phyloP scores from a whole-genome alignment of 2,329 filamentous ascomycete species.

The Calonectria naviculata region DNA sequence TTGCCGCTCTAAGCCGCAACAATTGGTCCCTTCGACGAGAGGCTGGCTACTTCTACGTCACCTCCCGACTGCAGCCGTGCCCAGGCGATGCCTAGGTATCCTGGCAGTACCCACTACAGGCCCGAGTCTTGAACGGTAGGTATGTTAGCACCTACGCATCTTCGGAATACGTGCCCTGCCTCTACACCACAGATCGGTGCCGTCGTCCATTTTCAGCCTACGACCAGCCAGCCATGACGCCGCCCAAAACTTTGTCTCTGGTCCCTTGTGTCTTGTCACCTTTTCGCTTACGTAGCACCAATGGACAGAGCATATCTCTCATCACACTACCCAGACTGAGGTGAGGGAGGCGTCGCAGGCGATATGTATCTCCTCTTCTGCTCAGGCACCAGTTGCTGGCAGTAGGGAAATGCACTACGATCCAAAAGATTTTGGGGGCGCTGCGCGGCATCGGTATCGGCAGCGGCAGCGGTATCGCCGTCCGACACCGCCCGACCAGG shows the following conservation, averaged over 20 bases:
- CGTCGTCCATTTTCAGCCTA: slow-evolving; percentile 9
- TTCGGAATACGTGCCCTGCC: slow-evolving; percentile 12
- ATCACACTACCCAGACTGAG: background rate
- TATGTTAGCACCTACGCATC: slow-evolving; percentile 8
- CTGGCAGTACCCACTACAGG: slow-evolving; percentile 36
- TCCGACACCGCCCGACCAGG: slow-evolving; percentile 36
- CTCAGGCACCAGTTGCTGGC: slow-evolving; percentile 28
- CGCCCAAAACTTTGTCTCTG: slow-evolving; percentile 26
- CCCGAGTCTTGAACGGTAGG: slow-evolving; percentile 22
- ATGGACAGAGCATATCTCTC: slow-evolving; percentile 12
- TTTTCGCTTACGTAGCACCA: slow-evolving; percentile 11
- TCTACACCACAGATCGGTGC: slow-evolving; percentile 19
- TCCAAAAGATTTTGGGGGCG: slow-evolving; percentile 28
- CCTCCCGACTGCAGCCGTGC: slow-evolving; percentile 32
- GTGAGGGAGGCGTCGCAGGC: slow-evolving; percentile 29
- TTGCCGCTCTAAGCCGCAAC: slow-evolving; percentile 44
- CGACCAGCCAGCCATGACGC: slow-evolving; percentile 18
- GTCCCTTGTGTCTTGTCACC: slow-evolving; percentile 9
- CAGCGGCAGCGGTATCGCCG: slow-evolving; percentile 36
- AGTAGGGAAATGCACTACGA: slow-evolving; percentile 27
- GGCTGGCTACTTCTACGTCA: slow-evolving; percentile 24
- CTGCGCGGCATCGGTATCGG: slow-evolving; percentile 31
- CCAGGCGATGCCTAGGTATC: slow-evolving; percentile 28
- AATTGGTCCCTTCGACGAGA: slow-evolving; percentile 29
- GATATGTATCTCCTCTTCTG: slow-evolving; percentile 35